Conservation (phyloP, 768 basidiomycete genomes). For the Lactarius evosmus region DNA sequence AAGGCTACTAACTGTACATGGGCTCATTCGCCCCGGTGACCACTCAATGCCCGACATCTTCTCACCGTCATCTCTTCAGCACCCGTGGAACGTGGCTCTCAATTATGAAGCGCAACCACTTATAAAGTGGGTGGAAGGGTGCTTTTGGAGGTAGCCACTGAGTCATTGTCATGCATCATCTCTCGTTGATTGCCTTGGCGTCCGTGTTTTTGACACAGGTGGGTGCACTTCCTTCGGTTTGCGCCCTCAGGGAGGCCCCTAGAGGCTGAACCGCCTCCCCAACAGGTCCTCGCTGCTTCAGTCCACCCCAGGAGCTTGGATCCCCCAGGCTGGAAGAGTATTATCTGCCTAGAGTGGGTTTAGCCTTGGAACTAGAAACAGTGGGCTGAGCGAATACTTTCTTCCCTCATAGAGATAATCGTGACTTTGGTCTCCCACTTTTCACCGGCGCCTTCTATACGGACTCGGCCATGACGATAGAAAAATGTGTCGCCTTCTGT, state of each 20-base stretch:
- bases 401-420: too few species aligned
- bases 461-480: slow-evolving; percentile 60
- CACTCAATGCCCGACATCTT: not conserved
- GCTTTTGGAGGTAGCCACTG: not conserved
- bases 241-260: not conserved
- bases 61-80: not conserved
- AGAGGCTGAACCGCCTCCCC: not conserved
- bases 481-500: slow-evolving; percentile 45
- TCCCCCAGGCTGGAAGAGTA: too few species aligned
- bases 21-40: not conserved
- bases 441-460: slow-evolving; percentile 47
- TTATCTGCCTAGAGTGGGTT: too few species aligned
- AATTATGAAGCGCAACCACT: not conserved
- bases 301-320: not conserved
- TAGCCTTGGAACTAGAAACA: too few species aligned
- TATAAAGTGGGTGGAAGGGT: not conserved
- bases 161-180: not conserved
- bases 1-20: too few species aligned
- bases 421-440: slow-evolving; percentile 32
- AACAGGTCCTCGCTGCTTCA: not conserved
- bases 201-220: not conserved
- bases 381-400: too few species aligned
- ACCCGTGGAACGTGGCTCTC: not conserved
- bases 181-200: not conserved
- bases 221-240: not conserved